Base-by-base conservation (phyloP, 345 rosid genomes). In the Cochlearia excelsa region DNA sequence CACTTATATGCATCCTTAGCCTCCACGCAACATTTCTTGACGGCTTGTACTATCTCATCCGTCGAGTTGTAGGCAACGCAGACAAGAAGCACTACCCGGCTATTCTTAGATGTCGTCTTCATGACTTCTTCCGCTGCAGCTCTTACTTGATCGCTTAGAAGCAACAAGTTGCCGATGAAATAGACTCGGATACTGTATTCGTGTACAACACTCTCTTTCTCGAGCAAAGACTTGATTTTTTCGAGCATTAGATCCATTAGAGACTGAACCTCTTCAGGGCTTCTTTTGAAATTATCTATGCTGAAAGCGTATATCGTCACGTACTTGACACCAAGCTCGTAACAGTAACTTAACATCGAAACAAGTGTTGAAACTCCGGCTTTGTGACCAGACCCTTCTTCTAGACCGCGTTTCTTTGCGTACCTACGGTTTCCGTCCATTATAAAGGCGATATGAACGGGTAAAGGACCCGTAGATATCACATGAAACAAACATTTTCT, bases 1-100 rank as follows among this genome's bases (percentile, higher is more conserved):
- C 23, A 16, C 23, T 16, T 16, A 16, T 16, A 16, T 16, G 23
- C 23, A 30, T 51, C 67, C 46, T 5, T 7, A 51, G 79, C 83
- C 9, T 65, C 63, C 35, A 63, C 54, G 68, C 90, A 90, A 11
- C 88, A 79, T 60, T 75, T 83, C 55, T 75, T 68, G 23, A 84
- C 88, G 30, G 98, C 89, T 57, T 82, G 83, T 57, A 88, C 70
- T 23, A 91, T 91, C 80, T 91, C 98, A 67, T 91, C 81, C 0
- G 73, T 60, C 1, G 96, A 86, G 63, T 85, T 95, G 84, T 70
- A 88, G 47, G 60, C 86, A 74, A 73, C 46, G 11, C 78, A 88
- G 78, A 65, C 68, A 57, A 42, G 71, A 67, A 51, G 68, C 77
- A 54, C 52, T 26, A 60, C 78, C 71, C 16, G 52, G 49, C 54